Base-by-base conservation (phyloP, 768 basidiomycete genomes). In the Wakefieldia striispora region DNA sequence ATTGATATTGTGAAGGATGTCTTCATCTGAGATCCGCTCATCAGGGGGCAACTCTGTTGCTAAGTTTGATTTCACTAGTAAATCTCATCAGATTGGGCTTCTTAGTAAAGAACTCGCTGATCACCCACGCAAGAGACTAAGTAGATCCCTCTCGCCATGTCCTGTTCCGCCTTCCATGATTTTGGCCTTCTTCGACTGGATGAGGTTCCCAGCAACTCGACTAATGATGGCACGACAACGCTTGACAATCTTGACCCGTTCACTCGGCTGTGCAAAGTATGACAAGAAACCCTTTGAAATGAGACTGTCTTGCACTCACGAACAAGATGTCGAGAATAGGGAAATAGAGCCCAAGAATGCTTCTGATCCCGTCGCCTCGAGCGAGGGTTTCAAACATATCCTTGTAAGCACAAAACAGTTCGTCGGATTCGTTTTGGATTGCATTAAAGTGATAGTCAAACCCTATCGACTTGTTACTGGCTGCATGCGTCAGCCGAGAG, bases 401-500 rank as follows among this genome's bases (percentile, higher is more conserved):
- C 60, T 83, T 88, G 65, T 91, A 90, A 0, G 91, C 90, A 24
- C 68, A 65, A 56, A 91, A 86, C 8, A 92, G 75, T 56, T 88
- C 85, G 51, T 92, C 90, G 1, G 85, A 75, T 60, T 89, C 85
- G 39, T 89, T 78, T 40, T 86, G 77, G 31, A 95, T 85, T 1
- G 93, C 83, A 53, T 88, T 83, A 71, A 97, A 93, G 47, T 86
- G 75, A 59, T 95, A 95, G 54, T 84, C 88, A 61, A 95, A 95
- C 3, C 87, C 90, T 91, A 43, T 6, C 40, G 11, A 48, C 33
- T 17, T 4, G 40, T 60, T 16, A 54, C 5, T 37, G 27, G 33
- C 7, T 12, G 29, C 40, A 29, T 10, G 16, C 33, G 23, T 12
- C 57, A 27, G 47, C 38, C 33, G 33, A 13, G 26, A 34, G 40